Conservation (phyloP, 2,329 filamentous ascomycete genomes). For the Arthrobotrys sphaeroides region DNA sequence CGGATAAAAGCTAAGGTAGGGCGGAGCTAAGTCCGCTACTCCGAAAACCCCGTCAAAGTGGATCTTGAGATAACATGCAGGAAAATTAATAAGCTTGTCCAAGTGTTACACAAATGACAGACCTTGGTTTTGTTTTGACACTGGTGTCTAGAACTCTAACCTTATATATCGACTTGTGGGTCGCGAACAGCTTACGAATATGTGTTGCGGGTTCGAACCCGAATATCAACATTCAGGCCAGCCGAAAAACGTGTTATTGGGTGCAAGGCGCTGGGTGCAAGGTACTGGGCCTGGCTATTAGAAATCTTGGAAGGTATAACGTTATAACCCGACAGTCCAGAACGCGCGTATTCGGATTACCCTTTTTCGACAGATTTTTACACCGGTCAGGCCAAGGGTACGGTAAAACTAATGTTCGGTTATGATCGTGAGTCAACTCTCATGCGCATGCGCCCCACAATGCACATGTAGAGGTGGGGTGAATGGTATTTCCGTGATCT, state of each 20-base stretch:
- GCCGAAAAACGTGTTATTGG: background rate
- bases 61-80: background rate
- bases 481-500: background rate
- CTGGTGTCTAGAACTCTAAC: conserved; percentile 5
- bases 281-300: background rate
- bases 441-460: conserved; percentile 13
- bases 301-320: background rate
- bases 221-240: background rate
- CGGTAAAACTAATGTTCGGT: background rate
- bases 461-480: background rate
- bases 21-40: background rate
- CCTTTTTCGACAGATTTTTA: background rate
- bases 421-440: background rate
- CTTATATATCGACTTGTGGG: background rate
- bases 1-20: background rate
- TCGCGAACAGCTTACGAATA: background rate
- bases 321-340: background rate
- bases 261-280: background rate
- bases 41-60: background rate
- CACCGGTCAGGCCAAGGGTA: background rate
- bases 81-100: conserved; percentile 6
- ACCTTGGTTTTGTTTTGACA: background rate
- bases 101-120: conserved; percentile 1
- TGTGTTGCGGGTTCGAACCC: background rate
- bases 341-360: conserved; percentile 13